Conservation (phyloP, 306 rosid species). For the Abrus precatorius region DNA sequence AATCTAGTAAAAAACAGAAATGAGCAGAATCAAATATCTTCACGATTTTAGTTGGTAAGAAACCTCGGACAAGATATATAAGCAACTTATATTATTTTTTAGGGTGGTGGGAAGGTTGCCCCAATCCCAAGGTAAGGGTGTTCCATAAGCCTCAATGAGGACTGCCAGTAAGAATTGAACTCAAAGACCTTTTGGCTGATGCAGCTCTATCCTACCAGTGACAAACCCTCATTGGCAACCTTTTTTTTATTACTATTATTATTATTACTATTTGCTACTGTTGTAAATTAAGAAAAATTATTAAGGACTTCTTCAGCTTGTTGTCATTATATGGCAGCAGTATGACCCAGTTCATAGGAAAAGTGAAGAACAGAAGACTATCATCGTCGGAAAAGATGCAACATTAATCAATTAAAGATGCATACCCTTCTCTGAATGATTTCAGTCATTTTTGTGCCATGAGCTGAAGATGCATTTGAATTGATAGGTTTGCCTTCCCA, state of each 20-base stretch:
- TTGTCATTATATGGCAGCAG: conserved; percentile 25
- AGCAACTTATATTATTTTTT: not conserved
- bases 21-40: conserved; percentile 19
- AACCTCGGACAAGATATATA: conserved; percentile 16
- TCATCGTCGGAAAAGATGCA: conserved; percentile 15
- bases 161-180: not conserved
- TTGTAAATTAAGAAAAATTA: conserved; percentile 40
- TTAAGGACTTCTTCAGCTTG: conserved; percentile 1
- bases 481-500: conserved; percentile 74
- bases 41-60: conserved; percentile 24
- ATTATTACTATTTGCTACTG: not conserved
- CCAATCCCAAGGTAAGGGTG: not conserved
- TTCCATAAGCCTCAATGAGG: conserved; percentile 13
- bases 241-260: not conserved
- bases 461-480: conserved; percentile 68
- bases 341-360: conserved; percentile 30
- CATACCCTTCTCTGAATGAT: conserved; percentile 92
- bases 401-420: conserved; percentile 31
- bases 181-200: not conserved
- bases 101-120: not conserved
- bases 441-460: conserved; percentile 78
- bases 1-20: conserved; percentile 4
- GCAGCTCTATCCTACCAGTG: not conserved
- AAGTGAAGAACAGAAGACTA: not conserved
- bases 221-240: conserved; percentile 5